These are phyloP conservation scores for Podospora anserina DNA, from an alignment of 495 filamentous ascomycete species.

Conservation along the genomic window DNA sequence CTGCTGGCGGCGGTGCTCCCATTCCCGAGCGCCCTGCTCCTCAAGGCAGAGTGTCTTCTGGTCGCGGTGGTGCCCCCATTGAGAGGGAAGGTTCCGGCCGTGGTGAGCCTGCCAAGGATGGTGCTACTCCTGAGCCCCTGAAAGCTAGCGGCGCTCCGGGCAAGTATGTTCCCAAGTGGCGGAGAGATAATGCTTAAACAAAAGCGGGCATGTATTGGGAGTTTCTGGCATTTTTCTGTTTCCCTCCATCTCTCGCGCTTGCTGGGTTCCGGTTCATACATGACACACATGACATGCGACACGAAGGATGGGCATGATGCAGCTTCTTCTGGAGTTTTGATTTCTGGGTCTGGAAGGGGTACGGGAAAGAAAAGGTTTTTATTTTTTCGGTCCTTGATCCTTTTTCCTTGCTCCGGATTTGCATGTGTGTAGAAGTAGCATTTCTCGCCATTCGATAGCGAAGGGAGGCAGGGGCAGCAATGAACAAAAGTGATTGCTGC, in stretches of 20 bases:
- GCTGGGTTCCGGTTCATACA: neutral
- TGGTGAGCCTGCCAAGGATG: constrained; percentile 22
- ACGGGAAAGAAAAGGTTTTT: neutral
- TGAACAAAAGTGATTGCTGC: neutral
- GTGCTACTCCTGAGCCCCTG: constrained; percentile 37
- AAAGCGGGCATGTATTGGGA: neutral
- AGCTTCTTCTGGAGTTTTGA: neutral
- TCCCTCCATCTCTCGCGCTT: neutral
- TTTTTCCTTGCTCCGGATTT: neutral
- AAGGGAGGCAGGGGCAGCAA: neutral
- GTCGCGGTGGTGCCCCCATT: constrained; percentile 33
- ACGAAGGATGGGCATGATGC: neutral
- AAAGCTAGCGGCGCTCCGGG: constrained; percentile 44
- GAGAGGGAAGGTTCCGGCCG: constrained; percentile 32
- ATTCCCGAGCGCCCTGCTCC: constrained; percentile 25
- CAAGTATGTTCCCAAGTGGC: constrained; percentile 45
- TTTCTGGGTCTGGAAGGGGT: neutral
- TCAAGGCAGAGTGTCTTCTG: constrained; percentile 26
- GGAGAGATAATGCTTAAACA: constrained; percentile 25
- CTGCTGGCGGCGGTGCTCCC: constrained; percentile 18
- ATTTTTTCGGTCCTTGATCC: neutral
- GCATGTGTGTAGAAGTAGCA: neutral
- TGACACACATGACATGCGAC: neutral
- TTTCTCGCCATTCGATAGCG: neutral
- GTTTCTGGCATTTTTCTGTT: constrained; percentile 3